Base-by-base conservation (phyloP, 805 yeast species). In the Yarrowia alimentaria region DNA sequence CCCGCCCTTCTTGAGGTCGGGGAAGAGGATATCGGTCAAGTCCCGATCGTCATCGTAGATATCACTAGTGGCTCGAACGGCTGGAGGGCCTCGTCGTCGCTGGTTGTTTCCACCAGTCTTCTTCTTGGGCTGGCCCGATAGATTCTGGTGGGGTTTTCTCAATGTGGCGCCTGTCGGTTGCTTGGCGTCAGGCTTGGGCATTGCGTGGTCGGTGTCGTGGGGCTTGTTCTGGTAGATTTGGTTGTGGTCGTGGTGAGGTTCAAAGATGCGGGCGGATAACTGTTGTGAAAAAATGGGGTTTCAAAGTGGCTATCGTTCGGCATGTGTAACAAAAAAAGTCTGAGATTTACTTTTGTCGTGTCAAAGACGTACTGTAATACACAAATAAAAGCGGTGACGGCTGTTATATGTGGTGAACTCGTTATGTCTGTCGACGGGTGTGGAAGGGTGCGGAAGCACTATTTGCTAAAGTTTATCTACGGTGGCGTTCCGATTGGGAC, bases 81-180 rank as follows among this genome's bases (percentile, higher is more conserved):
- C 32, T 14, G 32, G 13, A 26, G 48, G 24, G 7, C 26, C 48
- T 28, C 37, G 49, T 31, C 37, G 13, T 12, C 37, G 37, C 11
- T 26, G 22, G 51, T 32, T 48, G 30, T 19, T 28, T 49, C 20
- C n/a, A 19, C 32, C 21, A n/a, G n/a, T n/a, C n/a, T n/a, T n/a
- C 49, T 16, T 14, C 17, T 28, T 49, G 19, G 33, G 52, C 16
- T 25, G 30, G 11, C 43, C 32, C 22, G 43, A 32, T 10, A 35
- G 35, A 14, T 49, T 49, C 16, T 20, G 26, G 35, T 26, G n/a
- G n/a, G n/a, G 49, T 9, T 33, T 31, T 22, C 25, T 40, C 19
- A 40, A 11, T 26, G 47, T 40, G 33, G 33, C 47, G 24, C 47
- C 47, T 18, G 47, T 28, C 19, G 25, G 25, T 40, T 26, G 14